Evolutionary conservation across 345 rosid species (phyloP), one percentile per base, ranked within the genome.

Genomic region (Moringa oleifera): DNA sequence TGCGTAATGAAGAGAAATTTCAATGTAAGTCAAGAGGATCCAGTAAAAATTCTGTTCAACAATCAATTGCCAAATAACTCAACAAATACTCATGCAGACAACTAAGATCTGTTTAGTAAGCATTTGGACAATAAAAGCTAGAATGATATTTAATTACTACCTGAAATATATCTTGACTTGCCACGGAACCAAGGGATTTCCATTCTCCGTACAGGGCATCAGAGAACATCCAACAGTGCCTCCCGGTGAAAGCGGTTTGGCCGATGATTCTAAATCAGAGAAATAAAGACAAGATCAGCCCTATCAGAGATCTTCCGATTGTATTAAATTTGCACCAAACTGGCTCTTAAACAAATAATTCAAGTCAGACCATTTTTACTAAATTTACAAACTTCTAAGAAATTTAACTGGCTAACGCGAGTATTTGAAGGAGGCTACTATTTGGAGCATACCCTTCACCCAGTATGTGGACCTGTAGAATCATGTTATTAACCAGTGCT

Each of bases 361-460:
- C 19, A 18, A 55, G 25, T 20, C 4, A 9, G 7, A 53, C 6
- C 55, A n/a, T 57, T 28, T 45, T 17, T 10, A 16, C 55, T 12
- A 21, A 17, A 28, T 21, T 31, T 10, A 50, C 12, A 24, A 7
- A 18, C 1, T 58, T 19, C 28, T 37, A 12, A 52, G 53, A 8
- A 19, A 28, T 4, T 33, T 11, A 4, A 4, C 37, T 4, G 37
- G 37, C 5, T 33, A 33, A 33, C 37, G 11, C 11, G 5, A 33
- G 37, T 33, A 33, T 5, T 33, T 33, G 11, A n/a, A n/a, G n/a
- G n/a, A n/a, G n/a, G n/a, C n/a, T n/a, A n/a, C n/a, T 47, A 45
- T 18, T 46, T 17, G 20, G 41, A 61, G 76, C 88, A 61, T 86
- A 93, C 97, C 97, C 96, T 81, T 88, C 90, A 61, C 97, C 91